These are phyloP conservation scores for Cryptococcus sp. DNA, from an alignment of 1,284 basidiomycete genomes.

Conservation along the genomic window DNA sequence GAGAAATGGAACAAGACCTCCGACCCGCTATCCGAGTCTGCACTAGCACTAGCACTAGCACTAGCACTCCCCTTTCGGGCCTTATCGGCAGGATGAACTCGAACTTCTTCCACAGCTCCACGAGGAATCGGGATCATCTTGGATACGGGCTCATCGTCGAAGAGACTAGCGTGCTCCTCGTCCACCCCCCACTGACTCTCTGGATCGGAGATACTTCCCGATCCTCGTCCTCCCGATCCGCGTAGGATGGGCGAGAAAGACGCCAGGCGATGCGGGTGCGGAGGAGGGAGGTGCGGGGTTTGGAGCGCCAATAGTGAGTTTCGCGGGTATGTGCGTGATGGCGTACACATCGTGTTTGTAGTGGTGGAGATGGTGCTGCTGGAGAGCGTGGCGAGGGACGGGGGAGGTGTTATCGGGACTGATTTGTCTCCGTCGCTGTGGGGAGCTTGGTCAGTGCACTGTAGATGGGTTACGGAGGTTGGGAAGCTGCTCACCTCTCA, in stretches of 20 bases:
- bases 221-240: not conserved
- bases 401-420: constrained; percentile 3
- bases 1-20: constrained; percentile 15
- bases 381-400: constrained; percentile 2
- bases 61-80: not conserved
- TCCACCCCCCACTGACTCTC: constrained; percentile 10
- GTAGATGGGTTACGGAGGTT: no score
- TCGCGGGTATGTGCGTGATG: constrained; percentile 1
- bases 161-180: constrained; percentile 7
- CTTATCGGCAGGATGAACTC: not conserved
- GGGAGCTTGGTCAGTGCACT: no score
- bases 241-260: constrained; percentile 16
- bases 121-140: constrained; percentile 14
- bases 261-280: constrained; percentile 5
- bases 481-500: no score
- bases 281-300: constrained; percentile 1
- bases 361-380: constrained; percentile 2
- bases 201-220: not conserved
- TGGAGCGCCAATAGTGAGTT: constrained; percentile 9
- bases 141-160: constrained; percentile 13
- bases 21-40: not conserved
- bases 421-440: not conserved
- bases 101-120: not conserved
- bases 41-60: constrained; percentile 1
- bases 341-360: not conserved